A percentile compares a stretch with the other conserved stretches of the same genome.
These are phyloP conservation scores for Orbilia quercus DNA, from an alignment of 2,329 filamentous ascomycete species.

Conservation along the genomic window DNA sequence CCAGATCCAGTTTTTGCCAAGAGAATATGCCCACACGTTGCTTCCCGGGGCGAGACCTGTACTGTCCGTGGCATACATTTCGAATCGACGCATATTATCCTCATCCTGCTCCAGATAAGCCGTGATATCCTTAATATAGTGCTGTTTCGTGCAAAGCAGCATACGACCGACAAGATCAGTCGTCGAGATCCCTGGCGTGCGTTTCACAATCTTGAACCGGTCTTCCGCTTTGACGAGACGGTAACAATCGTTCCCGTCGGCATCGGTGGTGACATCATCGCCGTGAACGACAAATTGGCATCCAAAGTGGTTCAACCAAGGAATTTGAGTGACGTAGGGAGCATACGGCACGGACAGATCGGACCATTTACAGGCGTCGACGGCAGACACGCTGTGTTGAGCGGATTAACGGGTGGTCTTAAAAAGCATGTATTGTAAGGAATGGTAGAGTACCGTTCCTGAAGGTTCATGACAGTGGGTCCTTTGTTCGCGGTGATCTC, in stretches of 20 bases:
- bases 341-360: slow-evolving; percentile 84
- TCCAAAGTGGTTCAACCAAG: slow-evolving; percentile 94
- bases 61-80: slow-evolving; percentile 86
- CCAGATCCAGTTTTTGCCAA: slow-evolving; percentile 69
- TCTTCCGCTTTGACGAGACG: slow-evolving; percentile 94
- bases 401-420: slow-evolving; percentile 9
- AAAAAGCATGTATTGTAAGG: slow-evolving; percentile 1
- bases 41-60: slow-evolving; percentile 81
- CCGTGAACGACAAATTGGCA: slow-evolving; percentile 96
- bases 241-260: slow-evolving; percentile 94
- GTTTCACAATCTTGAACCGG: slow-evolving; percentile 95
- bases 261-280: slow-evolving; percentile 96
- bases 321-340: slow-evolving; percentile 92
- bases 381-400: slow-evolving; percentile 77
- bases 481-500: slow-evolving; percentile 94
- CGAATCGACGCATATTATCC: slow-evolving; percentile 46
- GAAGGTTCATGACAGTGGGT: slow-evolving; percentile 93
- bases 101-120: slow-evolving; percentile 66
- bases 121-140: slow-evolving; percentile 87
- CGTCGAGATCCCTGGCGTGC: slow-evolving; percentile 94
- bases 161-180: slow-evolving; percentile 98
- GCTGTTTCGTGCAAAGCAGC: slow-evolving; percentile 92
- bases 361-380: slow-evolving; percentile 95
- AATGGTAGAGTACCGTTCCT: slow-evolving; percentile 72
- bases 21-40: slow-evolving; percentile 86